Evolutionary conservation across 1,284 basidiomycete species (phyloP), one percentile per base, ranked within the genome.

Genomic region (Xerocomus cyaneibrunnescens): DNA sequence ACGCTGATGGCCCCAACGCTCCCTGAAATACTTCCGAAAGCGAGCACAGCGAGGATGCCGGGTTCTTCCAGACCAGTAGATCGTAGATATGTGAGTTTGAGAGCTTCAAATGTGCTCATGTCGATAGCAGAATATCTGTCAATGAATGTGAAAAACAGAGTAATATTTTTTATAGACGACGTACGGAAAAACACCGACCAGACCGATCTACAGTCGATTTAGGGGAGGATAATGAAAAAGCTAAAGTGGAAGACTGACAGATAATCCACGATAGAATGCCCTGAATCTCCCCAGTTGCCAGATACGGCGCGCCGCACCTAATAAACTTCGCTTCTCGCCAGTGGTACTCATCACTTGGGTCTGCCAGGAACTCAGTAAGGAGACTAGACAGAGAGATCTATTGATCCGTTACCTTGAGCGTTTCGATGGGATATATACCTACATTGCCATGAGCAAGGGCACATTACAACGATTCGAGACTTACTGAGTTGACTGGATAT

Each of bases 291-390:
- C 96, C n/a, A 90, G 67, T 51, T 77, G 77, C 91, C 91, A 98
- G 67, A 83, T 73, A 58, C 79, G 80, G 61, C 69, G 87, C 34
- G 81, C 79, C 7, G 87, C 80, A 22, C 80, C 74, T 17, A 80
- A 60, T 50, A 89, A 72, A 57, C 81, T 79, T 51, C 78, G 77
- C 62, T 84, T 84, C 60, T 84, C 77, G 23, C 77, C 81, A 7
- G 87, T 77, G 57, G 80, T 87, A 68, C 89, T 93, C 85, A 96
- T 96, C 85, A 97, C 92, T 83, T 94, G 89, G 2, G 92, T 95
- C 84, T 94, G 69, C 50, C 51, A 41, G 47, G 51, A 45, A 34
- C 21, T 60, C 46, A 54, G 50, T 42, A 41, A 48, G 23, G 10
- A 35, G 19, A 40, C n/a, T 5, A 41, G 23, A 23, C 16, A 28